These are phyloP conservation scores for Euptelea pleiosperma DNA, from an alignment of 164 flowering plant genomes.

Conservation along the genomic window DNA sequence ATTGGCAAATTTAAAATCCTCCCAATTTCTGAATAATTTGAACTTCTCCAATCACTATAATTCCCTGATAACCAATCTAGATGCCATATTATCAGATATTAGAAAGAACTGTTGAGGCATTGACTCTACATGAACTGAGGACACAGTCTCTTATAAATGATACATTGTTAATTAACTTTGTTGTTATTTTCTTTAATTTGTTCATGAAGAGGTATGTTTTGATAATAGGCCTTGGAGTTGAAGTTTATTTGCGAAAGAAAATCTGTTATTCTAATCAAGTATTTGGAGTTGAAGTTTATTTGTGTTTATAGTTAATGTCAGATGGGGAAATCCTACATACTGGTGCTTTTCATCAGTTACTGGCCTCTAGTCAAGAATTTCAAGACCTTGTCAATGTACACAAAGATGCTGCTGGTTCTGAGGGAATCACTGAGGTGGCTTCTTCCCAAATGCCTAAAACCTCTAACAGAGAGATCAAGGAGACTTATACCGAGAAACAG, in stretches of 20 bases:
- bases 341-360: slow-evolving; percentile 46
- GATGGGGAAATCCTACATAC: slow-evolving; percentile 49
- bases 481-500: slow-evolving; percentile 18
- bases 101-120: no score
- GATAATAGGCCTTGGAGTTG: neutral
- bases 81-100: no score
- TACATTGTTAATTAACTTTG: no score
- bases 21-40: no score
- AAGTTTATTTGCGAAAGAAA: neutral
- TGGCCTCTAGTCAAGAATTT: slow-evolving; percentile 52
- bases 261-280: neutral
- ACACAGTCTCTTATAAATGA: no score
- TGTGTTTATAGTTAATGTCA: slow-evolving; percentile 61
- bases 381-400: slow-evolving; percentile 71
- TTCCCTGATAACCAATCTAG: no score
- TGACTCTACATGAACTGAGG: no score
- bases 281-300: neutral
- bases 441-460: slow-evolving; percentile 16
- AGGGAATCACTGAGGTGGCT: slow-evolving; percentile 25
- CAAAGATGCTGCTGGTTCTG: slow-evolving; percentile 49
- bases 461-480: slow-evolving; percentile 35
- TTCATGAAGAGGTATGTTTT: no score
- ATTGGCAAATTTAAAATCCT: no score
- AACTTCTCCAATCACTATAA: no score
- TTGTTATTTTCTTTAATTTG: no score